A percentile compares a stretch with the other conserved stretches of the same genome.
These are phyloP conservation scores for Candida fluviatilis DNA, from an alignment of 805 yeast species.

Conservation along the genomic window DNA sequence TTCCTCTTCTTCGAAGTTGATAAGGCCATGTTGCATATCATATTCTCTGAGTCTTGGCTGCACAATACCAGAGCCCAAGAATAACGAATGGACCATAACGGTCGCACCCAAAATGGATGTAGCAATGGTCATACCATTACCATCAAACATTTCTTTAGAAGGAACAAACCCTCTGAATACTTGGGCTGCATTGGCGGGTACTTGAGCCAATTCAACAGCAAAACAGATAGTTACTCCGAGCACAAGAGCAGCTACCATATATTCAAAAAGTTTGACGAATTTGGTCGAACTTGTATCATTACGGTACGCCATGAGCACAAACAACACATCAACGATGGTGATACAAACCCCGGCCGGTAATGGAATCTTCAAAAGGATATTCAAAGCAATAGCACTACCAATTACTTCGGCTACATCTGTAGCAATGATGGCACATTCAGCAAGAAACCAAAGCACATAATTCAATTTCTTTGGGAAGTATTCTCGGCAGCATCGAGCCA, in stretches of 20 bases:
- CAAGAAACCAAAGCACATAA: slow-evolving; percentile 34
- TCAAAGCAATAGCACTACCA: slow-evolving; percentile 49
- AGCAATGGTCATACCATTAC: slow-evolving; percentile 43
- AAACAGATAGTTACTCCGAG: slow-evolving; percentile 41
- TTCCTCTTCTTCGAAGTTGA: slow-evolving; percentile 16
- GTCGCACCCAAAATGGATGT: slow-evolving; percentile 48
- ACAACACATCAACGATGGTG: slow-evolving; percentile 42
- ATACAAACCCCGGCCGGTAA: slow-evolving; percentile 47
- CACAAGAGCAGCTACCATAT: slow-evolving; percentile 39
- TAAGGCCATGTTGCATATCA: slow-evolving; percentile 35
- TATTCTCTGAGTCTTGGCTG: slow-evolving; percentile 46
- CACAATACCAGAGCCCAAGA: slow-evolving; percentile 46
- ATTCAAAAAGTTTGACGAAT: slow-evolving; percentile 34
- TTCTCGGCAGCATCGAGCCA: slow-evolving; percentile 41
- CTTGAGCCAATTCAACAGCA: slow-evolving; percentile 39
- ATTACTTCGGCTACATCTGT: slow-evolving; percentile 53
- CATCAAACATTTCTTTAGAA: slow-evolving; percentile 37
- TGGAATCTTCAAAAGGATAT: slow-evolving; percentile 41
- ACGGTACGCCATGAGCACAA: slow-evolving; percentile 44
- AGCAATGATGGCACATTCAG: slow-evolving; percentile 48
- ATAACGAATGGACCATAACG: slow-evolving; percentile 49
- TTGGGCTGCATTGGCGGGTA: slow-evolving; percentile 27
- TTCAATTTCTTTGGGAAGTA: slow-evolving; percentile 39
- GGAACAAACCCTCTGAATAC: slow-evolving; percentile 44
- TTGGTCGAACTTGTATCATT: slow-evolving; percentile 39